phyloP scores from a whole-genome alignment of 345 rosid species.

The Eutrema japonicum region DNA sequence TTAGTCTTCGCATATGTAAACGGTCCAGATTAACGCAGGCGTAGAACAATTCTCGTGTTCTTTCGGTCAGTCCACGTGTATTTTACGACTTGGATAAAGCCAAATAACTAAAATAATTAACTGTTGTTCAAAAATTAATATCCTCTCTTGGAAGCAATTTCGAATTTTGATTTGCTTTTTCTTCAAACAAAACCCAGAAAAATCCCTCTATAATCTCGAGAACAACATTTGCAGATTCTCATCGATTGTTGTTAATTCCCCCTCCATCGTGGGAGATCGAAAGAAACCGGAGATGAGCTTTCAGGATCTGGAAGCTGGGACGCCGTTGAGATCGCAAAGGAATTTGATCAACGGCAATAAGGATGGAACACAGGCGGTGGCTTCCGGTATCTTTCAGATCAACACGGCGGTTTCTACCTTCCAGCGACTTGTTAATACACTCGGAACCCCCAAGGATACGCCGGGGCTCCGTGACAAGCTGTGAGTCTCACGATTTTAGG shows the following conservation, averaged over 20 bases:
- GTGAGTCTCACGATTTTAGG: conserved; percentile 52
- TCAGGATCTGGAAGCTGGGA: conserved; percentile 87
- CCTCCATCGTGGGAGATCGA: background rate
- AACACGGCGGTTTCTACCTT: conserved; percentile 87
- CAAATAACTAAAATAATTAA: background rate
- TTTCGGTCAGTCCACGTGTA: background rate
- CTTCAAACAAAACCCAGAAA: conserved; percentile 11
- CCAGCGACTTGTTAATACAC: conserved; percentile 83
- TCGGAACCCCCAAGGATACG: conserved; percentile 91
- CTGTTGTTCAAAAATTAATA: background rate
- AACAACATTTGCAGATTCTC: conserved; percentile 23
- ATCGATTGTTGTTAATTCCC: background rate
- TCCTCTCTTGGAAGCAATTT: conserved; percentile 29
- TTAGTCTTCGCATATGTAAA: background rate
- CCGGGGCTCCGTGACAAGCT: conserved; percentile 91
- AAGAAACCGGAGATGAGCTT: conserved; percentile 34
- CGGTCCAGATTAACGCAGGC: background rate
- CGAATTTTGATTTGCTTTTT: conserved; percentile 27
- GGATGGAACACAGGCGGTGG: conserved; percentile 78
- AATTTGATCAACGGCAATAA: conserved; percentile 51
- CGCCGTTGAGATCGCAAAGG: conserved; percentile 53
- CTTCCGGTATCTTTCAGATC: conserved; percentile 90
- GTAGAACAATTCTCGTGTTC: background rate
- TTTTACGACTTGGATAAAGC: background rate
- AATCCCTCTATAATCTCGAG: background rate